A percentile compares a stretch with the other conserved stretches of the same genome.
Conservation (phyloP, 2,329 filamentous ascomycete genomes). For the Hymenotorrendiella dingleyae region DNA sequence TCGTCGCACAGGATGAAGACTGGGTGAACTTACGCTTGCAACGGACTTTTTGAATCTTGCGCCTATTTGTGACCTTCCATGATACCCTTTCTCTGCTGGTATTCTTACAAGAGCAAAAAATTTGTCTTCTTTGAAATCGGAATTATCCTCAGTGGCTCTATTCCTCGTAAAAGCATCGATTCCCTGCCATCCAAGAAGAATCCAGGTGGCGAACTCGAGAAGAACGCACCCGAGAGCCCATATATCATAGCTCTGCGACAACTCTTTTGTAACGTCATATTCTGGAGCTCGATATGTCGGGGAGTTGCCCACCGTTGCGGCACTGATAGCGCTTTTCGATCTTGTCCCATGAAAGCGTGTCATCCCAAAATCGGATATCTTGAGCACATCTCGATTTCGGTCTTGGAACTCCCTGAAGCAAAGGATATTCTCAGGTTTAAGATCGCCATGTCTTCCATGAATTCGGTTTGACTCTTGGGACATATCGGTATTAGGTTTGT, state of each 20-base stretch:
- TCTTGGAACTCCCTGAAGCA: conserved; percentile 22
- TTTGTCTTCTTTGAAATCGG: neutral
- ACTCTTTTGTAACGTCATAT: conserved; percentile 22
- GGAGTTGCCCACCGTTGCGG: conserved; percentile 8
- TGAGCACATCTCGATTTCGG: conserved; percentile 13
- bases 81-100: neutral
- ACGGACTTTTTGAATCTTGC: conserved; percentile 3
- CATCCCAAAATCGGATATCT: conserved; percentile 33
- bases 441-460: conserved; percentile 34
- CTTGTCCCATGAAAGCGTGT: conserved; percentile 28
- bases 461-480: neutral
- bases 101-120: conserved; percentile 1
- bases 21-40: neutral
- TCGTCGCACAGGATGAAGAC: neutral
- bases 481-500: neutral
- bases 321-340: conserved; percentile 20
- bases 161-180: neutral
- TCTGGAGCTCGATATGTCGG: conserved; percentile 35
- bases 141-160: neutral
- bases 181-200: neutral
- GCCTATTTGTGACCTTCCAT: neutral
- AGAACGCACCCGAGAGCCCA: conserved; percentile 32
- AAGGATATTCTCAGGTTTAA: conserved; percentile 36
- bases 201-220: conserved; percentile 31
- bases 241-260: conserved; percentile 32